Evolutionary conservation across 2,329 filamentous ascomycete species (phyloP).

Genomic region (Conoideocrella luteorostrata): DNA sequence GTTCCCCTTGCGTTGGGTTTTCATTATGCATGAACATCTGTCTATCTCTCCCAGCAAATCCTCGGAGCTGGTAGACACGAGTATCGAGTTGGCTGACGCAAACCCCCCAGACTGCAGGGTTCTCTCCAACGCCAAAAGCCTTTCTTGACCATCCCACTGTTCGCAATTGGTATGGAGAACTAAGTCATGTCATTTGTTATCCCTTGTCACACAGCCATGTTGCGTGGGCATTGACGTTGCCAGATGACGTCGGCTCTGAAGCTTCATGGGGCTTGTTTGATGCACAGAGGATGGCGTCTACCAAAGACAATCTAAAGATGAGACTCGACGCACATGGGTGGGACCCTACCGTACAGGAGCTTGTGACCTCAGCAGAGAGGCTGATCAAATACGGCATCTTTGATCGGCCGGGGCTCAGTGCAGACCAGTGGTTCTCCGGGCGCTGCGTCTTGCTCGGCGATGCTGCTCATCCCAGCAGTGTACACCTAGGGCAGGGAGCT

Average conservation of each 20-base stretch:
- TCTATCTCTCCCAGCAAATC: too few relatives aligned
- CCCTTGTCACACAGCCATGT: slow-evolving; percentile 14
- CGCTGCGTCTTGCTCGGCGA: slow-evolving; percentile 18
- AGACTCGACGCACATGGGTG: too few relatives aligned
- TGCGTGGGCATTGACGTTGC: slow-evolving; percentile 19
- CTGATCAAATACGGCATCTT: slow-evolving; percentile 20
- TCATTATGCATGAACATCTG: too few relatives aligned
- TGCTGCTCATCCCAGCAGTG: slow-evolving; percentile 19
- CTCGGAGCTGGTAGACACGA: too few relatives aligned
- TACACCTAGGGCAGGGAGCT: slow-evolving; percentile 20
- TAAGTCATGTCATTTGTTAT: slow-evolving; percentile 18
- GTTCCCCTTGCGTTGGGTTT: too few relatives aligned
- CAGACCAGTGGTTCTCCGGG: slow-evolving; percentile 16
- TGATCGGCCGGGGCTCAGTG: slow-evolving; percentile 17
- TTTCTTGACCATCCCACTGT: slow-evolving; percentile 11
- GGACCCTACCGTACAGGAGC: slow-evolving; percentile 12
- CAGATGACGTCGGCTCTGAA: too few relatives aligned
- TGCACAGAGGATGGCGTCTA: too few relatives aligned
- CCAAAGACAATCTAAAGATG: too few relatives aligned
- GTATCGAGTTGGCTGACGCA: too few relatives aligned
- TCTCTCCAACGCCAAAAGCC: slow-evolving; percentile 13
- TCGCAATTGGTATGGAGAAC: slow-evolving; percentile 19
- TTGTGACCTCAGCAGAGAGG: slow-evolving; percentile 16
- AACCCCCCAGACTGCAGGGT: slow-evolving; percentile 19
- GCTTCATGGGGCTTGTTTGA: too few relatives aligned